Evolutionary conservation across 768 basidiomycete species (phyloP), one percentile per base, ranked within the genome.

Genomic region (Boletus coccyginus): DNA sequence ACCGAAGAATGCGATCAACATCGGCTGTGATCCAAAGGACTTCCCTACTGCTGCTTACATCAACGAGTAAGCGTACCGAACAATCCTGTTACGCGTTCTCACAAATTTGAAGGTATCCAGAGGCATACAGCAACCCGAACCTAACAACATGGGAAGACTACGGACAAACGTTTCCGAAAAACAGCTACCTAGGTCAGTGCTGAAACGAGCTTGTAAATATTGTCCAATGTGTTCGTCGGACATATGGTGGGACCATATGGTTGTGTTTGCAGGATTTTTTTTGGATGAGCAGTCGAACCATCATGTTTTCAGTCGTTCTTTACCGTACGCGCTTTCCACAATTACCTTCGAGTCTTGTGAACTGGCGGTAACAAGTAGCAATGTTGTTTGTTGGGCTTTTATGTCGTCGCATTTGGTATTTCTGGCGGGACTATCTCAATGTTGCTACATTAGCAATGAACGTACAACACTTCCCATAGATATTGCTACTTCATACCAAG

Each of bases 31-130:
- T 67, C 94, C 94, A 13, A 66, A 73, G 44, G 80, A 83, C 43
- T 88, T 81, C 69, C 94, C 96, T 1, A 98, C 96, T 0, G 72
- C 80, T 48, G 78, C 79, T 13, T 98, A 98, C 70, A 98, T 96
- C 69, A 74, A 87, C 46, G 70, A 82, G 82, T 88, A 61, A 51
- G 81, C 70, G 42, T n/a, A 36, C 21, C 41, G 19, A 2, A 13
- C 31, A 46, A 32, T 21, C 14, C 11, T 46, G 9, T 47, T 17
- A 17, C 24, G 1, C 33, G 10, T 50, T 39, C 56, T 64, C 54
- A 62, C 10, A 24, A 24, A 42, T 53, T 36, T n/a, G 43, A 59
- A 77, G 75, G 52, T 81, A 83, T 65, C 66, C 81, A 29, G 83
- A 85, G 50, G 89, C 90, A n/a, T 96, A 95, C 71, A 83, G 78